Conservation (phyloP, 495 filamentous ascomycete species). For the Podospora australis region DNA sequence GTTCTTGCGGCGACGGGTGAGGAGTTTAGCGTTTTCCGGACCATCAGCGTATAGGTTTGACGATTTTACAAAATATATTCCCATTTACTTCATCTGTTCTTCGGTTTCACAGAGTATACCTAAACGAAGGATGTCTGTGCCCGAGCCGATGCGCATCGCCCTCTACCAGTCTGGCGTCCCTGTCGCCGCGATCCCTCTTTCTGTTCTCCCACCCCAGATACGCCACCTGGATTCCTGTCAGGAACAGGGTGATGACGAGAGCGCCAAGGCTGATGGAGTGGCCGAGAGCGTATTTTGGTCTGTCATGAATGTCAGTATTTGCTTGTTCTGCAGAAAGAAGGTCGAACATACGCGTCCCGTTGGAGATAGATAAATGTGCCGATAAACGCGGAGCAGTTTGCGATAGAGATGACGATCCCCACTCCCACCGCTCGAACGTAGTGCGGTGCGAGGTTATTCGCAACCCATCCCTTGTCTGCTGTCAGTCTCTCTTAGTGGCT, state of each 20-base stretch:
- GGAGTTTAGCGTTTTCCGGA: slow-evolving; percentile 69
- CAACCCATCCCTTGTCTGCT: slow-evolving; percentile 26
- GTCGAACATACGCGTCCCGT: slow-evolving; percentile 35
- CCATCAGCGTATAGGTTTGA: slow-evolving; percentile 63
- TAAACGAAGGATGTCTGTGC: slow-evolving; percentile 40
- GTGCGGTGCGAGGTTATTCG: slow-evolving; percentile 41
- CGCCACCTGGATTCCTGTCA: slow-evolving; percentile 28
- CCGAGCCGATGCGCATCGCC: slow-evolving; percentile 31
- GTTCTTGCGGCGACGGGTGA: slow-evolving; percentile 83
- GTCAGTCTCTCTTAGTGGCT: slow-evolving; percentile 33
- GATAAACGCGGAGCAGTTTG: slow-evolving; percentile 47
- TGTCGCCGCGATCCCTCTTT: slow-evolving; percentile 34
- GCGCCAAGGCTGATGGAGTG: slow-evolving; percentile 44
- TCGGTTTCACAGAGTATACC: slow-evolving; percentile 41
- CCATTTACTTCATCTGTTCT: no score
- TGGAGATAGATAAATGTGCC: slow-evolving; percentile 45
- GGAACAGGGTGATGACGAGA: slow-evolving; percentile 31
- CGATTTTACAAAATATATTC: no score
- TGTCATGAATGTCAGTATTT: slow-evolving; percentile 4
- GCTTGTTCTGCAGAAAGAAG: not conserved
- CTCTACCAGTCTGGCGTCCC: slow-evolving; percentile 35
- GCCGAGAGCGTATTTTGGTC: slow-evolving; percentile 38
- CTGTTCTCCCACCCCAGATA: slow-evolving; percentile 44
- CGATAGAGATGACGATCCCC: slow-evolving; percentile 33
- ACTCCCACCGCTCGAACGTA: slow-evolving; percentile 44